Conservation (phyloP, 192 early-diverging fungal genomes). For the Rhizoclosmatium globosum region DNA sequence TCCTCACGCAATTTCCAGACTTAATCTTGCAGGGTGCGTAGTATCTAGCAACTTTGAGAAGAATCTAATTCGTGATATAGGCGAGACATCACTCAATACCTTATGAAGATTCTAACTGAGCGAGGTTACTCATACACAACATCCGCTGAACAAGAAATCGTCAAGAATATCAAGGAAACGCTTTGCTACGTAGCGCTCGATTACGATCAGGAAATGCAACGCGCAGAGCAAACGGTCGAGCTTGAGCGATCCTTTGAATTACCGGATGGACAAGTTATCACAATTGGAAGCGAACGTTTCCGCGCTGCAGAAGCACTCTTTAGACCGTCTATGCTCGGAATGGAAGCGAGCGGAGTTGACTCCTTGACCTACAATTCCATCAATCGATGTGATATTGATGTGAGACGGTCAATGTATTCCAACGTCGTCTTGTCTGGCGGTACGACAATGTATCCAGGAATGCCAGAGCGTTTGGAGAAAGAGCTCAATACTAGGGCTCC, state of each 20-base stretch:
- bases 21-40: conserved; percentile 61
- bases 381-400: conserved; percentile 60
- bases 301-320: conserved; percentile 67
- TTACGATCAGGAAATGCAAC: conserved; percentile 57
- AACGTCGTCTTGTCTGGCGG: conserved; percentile 62
- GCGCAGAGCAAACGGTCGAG: conserved; percentile 48
- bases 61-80: conserved; percentile 15
- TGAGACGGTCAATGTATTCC: conserved; percentile 53
- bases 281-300: conserved; percentile 70
- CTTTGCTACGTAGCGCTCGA: conserved; percentile 66
- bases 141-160: conserved; percentile 67
- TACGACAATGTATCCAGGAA: conserved; percentile 65
- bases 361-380: conserved; percentile 56
- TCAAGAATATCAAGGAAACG: conserved; percentile 73
- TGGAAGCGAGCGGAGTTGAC: conserved; percentile 56
- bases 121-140: conserved; percentile 68
- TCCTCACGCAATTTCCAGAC: conserved; percentile 52
- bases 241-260: conserved; percentile 61
- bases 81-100: conserved; percentile 55
- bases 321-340: conserved; percentile 65
- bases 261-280: conserved; percentile 66
- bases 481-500: conserved; percentile 65
- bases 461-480: conserved; percentile 60
- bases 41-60: conserved; percentile 34
- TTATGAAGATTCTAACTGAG: conserved; percentile 66